Evolutionary conservation across 2,329 filamentous ascomycete genomes (phyloP).

Genomic region (Phialophora chinensis): DNA sequence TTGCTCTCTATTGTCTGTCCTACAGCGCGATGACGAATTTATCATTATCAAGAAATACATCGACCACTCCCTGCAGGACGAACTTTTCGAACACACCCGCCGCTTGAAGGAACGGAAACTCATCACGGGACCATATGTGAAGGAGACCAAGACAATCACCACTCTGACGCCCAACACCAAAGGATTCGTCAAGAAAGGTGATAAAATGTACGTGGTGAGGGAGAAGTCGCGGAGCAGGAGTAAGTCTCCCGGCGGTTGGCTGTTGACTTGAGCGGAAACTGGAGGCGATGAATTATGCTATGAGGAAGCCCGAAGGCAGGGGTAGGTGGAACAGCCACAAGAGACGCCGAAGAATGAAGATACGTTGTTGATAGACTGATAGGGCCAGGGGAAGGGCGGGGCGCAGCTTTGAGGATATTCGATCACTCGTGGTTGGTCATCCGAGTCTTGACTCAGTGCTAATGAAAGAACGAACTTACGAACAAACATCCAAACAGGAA

Average conservation of each 20-base stretch:
- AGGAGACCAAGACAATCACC: constrained; percentile 38
- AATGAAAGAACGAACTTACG: background rate
- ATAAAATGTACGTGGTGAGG: constrained; percentile 54
- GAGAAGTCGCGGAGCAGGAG: constrained; percentile 48
- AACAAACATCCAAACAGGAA: background rate
- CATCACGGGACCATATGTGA: constrained; percentile 37
- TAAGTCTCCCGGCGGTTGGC: constrained; percentile 32
- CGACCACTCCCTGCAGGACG: constrained; percentile 71
- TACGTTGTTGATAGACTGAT: background rate
- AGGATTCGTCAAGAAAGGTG: constrained; percentile 46
- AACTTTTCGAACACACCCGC: constrained; percentile 74
- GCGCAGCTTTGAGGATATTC: background rate
- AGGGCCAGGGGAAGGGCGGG: too few relatives aligned
- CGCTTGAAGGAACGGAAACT: constrained; percentile 50
- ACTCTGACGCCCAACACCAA: constrained; percentile 35
- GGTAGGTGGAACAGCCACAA: background rate
- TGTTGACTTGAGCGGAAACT: constrained; percentile 33
- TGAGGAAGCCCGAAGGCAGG: background rate
- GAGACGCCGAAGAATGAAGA: background rate
- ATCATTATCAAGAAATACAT: constrained; percentile 77
- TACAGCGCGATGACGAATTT: constrained; percentile 68
- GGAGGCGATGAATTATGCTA: background rate
- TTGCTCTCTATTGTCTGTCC: constrained; percentile 32
- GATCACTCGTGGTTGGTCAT: background rate
- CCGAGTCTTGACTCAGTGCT: background rate